Evolutionary conservation across 139 green algal genomes (phyloP).

Genomic region (Chlamydomonas asymmetrica): DNA sequence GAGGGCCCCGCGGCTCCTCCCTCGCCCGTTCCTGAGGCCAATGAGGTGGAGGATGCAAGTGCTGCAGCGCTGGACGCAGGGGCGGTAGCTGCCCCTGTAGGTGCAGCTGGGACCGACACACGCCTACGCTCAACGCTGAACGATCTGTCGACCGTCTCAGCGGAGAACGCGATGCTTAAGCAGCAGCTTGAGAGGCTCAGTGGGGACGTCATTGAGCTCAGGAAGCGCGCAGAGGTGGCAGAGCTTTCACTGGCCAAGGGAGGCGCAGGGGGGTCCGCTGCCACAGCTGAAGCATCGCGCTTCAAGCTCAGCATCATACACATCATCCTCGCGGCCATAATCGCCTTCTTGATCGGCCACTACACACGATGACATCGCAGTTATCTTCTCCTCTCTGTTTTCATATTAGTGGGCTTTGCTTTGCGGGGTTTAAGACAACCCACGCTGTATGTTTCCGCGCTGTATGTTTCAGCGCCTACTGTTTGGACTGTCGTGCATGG

Average conservation of each 20-base stretch:
- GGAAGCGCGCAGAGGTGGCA: conserved; percentile 28
- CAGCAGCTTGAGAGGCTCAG: conserved; percentile 17
- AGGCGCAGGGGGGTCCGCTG: not conserved
- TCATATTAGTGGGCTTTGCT: no score
- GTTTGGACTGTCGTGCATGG: no score
- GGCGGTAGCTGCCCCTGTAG: not conserved
- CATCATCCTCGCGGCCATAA: conserved; percentile 35
- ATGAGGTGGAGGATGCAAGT: conserved; percentile 29
- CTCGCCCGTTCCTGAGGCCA: conserved; percentile 54
- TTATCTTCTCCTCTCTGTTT: no score
- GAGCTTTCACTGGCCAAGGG: conserved; percentile 2
- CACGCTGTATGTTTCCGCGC: no score
- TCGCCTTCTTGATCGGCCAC: conserved; percentile 47
- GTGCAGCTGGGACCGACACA: not conserved
- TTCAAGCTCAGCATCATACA: conserved; percentile 10
- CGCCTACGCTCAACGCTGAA: conserved; percentile 11
- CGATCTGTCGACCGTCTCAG: not conserved
- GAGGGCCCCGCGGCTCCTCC: conserved; percentile 56
- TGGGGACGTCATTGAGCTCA: conserved; percentile 37
- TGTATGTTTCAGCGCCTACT: no score
- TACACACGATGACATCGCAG: no score
- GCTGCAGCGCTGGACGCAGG: not conserved
- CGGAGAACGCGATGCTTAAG: conserved; percentile 30
- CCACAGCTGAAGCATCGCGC: not conserved
- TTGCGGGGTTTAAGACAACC: no score